Evolutionary conservation across 164 flowering plant species (phyloP).

Genomic region (Sedum album): DNA sequence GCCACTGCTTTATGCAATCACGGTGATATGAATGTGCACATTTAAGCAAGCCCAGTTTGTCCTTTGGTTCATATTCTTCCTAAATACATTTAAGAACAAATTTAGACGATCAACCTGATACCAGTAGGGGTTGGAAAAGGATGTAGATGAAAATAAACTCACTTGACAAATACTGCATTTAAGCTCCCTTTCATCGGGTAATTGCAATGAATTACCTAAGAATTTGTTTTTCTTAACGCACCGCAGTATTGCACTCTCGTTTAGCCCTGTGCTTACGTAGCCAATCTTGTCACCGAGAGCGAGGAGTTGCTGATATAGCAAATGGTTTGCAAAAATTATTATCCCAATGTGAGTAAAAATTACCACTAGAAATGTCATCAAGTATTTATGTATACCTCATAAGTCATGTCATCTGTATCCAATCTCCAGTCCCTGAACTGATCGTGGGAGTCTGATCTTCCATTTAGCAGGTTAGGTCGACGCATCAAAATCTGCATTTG

Average conservation of each 20-base stretch:
- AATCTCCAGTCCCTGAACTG: neutral
- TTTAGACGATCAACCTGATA: too few species aligned
- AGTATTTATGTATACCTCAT: constrained; percentile 31
- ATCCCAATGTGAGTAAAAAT: neutral
- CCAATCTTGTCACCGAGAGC: constrained; percentile 45
- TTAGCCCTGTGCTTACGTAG: constrained; percentile 35
- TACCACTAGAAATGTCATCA: neutral
- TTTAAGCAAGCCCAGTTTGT: constrained; percentile 33
- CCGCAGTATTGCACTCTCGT: constrained; percentile 30
- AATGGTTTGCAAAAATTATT: neutral
- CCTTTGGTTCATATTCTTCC: constrained; percentile 39
- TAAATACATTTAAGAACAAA: constrained; percentile 1
- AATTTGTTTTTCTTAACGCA: constrained; percentile 19
- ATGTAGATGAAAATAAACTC: constrained; percentile 6
- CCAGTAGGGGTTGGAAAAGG: neutral
- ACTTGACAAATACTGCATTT: constrained; percentile 50
- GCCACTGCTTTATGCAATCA: constrained; percentile 41
- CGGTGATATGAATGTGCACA: constrained; percentile 38
- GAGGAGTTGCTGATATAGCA: constrained; percentile 28
- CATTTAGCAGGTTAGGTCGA: neutral
- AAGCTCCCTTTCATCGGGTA: constrained; percentile 14
- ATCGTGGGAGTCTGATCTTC: neutral
- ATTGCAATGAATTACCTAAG: constrained; percentile 8
- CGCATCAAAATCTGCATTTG: neutral
- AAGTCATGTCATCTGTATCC: constrained; percentile 56